A percentile compares a stretch with the other conserved stretches of the same genome.
Evolutionary conservation across 805 yeast genomes (phyloP).

Genomic region (Sugiyamaella marilandica): DNA sequence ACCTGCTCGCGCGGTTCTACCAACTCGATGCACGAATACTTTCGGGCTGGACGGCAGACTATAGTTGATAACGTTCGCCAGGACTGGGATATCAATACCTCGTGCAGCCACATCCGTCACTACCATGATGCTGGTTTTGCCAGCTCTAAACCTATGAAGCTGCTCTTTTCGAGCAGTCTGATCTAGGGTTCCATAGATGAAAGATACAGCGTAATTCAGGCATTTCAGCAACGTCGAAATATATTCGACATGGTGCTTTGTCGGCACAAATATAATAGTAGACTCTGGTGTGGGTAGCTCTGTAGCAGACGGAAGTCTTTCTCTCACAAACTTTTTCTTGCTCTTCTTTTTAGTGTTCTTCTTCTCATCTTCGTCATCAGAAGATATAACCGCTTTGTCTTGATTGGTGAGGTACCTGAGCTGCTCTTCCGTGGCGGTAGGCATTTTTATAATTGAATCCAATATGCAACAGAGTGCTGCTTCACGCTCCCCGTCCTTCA

Average conservation of each 20-base stretch:
- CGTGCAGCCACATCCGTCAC: conserved; percentile 94
- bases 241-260: conserved; percentile 97
- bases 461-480: conserved; percentile 73
- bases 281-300: conserved; percentile 80
- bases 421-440: conserved; percentile 71
- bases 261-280: conserved; percentile 92
- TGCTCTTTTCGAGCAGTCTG: conserved; percentile 93
- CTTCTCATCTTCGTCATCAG: conserved; percentile 47
- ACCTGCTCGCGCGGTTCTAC: conserved; percentile 99
- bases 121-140: conserved; percentile 78
- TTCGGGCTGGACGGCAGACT: conserved; percentile 89
- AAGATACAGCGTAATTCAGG: conserved; percentile 82
- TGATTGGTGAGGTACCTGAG: conserved; percentile 42
- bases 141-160: conserved; percentile 75
- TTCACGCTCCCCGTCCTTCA: conserved; percentile 83
- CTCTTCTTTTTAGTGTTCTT: conserved; percentile 36
- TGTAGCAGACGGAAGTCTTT: conserved; percentile 69
- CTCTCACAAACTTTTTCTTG: conserved; percentile 32
- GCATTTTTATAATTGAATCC: conserved; percentile 80
- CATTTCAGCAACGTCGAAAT: conserved; percentile 62
- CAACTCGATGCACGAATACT: conserved; percentile 93
- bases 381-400: conserved; percentile 33
- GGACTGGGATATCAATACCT: conserved; percentile 96
- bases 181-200: conserved; percentile 90
- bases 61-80: conserved; percentile 91